A percentile compares a stretch with the other conserved stretches of the same genome.
These are phyloP conservation scores for Nicotiana noctiflora DNA, from an alignment of 257 asterid genomes.

Conservation along the genomic window DNA sequence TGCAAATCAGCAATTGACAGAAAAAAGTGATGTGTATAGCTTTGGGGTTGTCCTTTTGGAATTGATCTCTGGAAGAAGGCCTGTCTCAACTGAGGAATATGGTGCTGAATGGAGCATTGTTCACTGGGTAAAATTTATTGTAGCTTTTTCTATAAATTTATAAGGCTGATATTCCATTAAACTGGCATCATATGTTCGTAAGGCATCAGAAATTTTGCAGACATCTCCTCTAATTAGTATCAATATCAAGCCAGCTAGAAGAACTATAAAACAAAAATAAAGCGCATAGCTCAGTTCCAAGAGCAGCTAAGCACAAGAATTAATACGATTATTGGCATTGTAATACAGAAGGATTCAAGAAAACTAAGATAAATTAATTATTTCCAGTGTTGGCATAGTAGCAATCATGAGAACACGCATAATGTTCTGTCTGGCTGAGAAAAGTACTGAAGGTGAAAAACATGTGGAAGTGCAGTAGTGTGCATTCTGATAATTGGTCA, in stretches of 20 bases:
- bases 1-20: conserved; percentile 91
- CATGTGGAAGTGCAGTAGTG: background rate
- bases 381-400: background rate
- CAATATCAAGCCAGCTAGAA: background rate
- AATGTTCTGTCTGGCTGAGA: background rate
- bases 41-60: conserved; percentile 93
- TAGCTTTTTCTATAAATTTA: background rate
- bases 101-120: conserved; percentile 97
- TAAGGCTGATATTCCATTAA: background rate
- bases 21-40: conserved; percentile 94
- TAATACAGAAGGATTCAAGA: background rate
- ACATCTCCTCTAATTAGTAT: background rate
- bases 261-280: background rate
- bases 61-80: conserved; percentile 88
- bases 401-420: background rate
- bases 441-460: background rate
- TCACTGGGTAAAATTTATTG: conserved; percentile 76
- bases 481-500: background rate
- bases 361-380: background rate
- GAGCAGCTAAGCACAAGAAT: background rate
- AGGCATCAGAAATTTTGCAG: background rate
- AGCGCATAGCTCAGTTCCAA: background rate
- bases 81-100: conserved; percentile 71
- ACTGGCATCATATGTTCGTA: background rate
- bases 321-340: background rate